phyloP scores from a whole-genome alignment of 1,139 yeast genomes.

The Scheffersomyces illinoinensis region DNA sequence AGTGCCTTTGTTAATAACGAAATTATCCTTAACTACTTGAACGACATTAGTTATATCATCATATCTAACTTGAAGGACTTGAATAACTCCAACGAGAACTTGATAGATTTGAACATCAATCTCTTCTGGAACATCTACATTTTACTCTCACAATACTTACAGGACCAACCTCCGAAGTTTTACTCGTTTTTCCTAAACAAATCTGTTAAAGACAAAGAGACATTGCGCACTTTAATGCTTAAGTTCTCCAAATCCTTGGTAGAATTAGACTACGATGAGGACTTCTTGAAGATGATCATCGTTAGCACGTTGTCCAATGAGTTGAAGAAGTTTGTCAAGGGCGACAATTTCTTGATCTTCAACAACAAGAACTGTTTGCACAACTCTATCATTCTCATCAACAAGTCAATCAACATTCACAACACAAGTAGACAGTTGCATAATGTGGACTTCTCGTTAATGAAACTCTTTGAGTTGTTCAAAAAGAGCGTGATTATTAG shows the following conservation, averaged over 20 bases:
- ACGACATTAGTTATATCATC: constrained; percentile 35
- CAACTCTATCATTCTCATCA: constrained; percentile 48
- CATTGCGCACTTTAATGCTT: constrained; percentile 9
- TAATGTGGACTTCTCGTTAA: background rate
- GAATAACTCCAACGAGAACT: constrained; percentile 15
- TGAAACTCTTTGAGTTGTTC: constrained; percentile 34
- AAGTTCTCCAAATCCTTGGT: constrained; percentile 15
- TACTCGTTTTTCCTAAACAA: constrained; percentile 36
- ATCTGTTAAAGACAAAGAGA: background rate
- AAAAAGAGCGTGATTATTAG: constrained; percentile 45
- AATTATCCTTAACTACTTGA: constrained; percentile 44
- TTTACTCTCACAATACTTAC: constrained; percentile 38
- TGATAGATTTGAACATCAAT: constrained; percentile 21
- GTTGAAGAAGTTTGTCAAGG: constrained; percentile 34
- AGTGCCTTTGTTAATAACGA: constrained; percentile 15
- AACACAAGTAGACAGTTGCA: background rate
- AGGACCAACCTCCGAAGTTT: constrained; percentile 39
- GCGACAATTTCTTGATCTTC: constrained; percentile 31
- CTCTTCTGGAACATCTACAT: constrained; percentile 49
- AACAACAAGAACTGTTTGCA: constrained; percentile 45
- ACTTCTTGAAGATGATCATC: constrained; percentile 35
- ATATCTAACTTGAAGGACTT: constrained; percentile 16
- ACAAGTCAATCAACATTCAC: constrained; percentile 34
- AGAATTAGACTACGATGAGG: constrained; percentile 25
- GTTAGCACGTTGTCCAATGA: constrained; percentile 44